Conservation (phyloP, 1,139 yeast species). For the Saccharomyces hybrid region DNA sequence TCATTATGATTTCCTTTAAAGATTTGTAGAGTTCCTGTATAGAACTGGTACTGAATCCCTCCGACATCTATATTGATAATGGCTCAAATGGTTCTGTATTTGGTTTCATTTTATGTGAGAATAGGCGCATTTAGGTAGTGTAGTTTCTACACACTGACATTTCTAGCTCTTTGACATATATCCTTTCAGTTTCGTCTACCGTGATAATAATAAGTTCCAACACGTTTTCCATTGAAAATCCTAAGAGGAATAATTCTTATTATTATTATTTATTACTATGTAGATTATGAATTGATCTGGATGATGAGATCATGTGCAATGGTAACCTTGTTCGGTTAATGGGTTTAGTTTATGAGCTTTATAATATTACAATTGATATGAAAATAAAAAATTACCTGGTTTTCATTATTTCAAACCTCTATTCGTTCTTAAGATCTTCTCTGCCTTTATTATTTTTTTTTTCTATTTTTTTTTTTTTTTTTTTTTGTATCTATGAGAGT, state of each 20-base stretch:
- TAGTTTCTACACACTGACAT: background rate
- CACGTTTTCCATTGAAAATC: background rate
- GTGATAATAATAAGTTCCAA: background rate
- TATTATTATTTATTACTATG: background rate
- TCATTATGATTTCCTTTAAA: constrained; percentile 16
- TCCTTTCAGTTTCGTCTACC: background rate
- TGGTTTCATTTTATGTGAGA: too few relatives aligned
- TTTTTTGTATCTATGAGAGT: background rate
- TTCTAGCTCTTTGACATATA: background rate
- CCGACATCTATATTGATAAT: constrained; percentile 3
- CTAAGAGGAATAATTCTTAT: background rate
- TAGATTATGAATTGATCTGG: constrained; percentile 2
- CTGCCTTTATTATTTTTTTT: background rate
- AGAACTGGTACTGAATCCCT: constrained; percentile 7
- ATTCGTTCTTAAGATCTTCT: background rate
- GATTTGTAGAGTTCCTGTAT: constrained; percentile 18
- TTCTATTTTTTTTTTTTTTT: background rate
- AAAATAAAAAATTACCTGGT: background rate
- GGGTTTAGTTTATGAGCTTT: background rate
- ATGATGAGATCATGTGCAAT: background rate
- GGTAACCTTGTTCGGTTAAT: background rate
- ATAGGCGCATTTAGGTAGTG: background rate
- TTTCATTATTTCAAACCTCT: background rate
- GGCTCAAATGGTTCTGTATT: background rate
- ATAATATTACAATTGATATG: constrained; percentile 2